These are phyloP conservation scores for Sungouiella thailandica DNA, from an alignment of 805 yeast species.

Conservation along the genomic window DNA sequence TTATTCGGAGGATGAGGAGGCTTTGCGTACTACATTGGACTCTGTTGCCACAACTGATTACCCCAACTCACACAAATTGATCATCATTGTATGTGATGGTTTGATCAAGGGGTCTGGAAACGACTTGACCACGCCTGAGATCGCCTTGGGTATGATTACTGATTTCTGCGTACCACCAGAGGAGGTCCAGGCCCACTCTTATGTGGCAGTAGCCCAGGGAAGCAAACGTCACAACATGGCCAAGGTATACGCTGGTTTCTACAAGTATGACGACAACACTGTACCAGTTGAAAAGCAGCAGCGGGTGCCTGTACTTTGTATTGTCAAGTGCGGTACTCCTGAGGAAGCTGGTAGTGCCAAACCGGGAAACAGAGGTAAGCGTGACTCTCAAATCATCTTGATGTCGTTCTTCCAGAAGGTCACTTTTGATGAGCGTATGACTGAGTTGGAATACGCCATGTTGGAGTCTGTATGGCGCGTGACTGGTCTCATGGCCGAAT, in stretches of 20 bases:
- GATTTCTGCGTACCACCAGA: constrained; percentile 62
- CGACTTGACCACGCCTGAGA: constrained; percentile 82
- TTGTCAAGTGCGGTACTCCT: constrained; percentile 88
- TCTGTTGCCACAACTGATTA: constrained; percentile 93
- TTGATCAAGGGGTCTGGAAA: constrained; percentile 92
- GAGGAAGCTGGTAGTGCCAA: constrained; percentile 58
- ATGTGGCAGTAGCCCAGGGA: constrained; percentile 95
- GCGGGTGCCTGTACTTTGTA: constrained; percentile 69
- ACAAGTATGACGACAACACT: constrained; percentile 73
- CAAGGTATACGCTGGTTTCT: constrained; percentile 90
- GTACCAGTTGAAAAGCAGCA: constrained; percentile 80
- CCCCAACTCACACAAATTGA: constrained; percentile 89
- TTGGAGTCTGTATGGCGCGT: constrained; percentile 71
- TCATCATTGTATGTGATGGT: constrained; percentile 89
- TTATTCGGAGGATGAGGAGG: constrained; percentile 87
- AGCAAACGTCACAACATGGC: constrained; percentile 96
- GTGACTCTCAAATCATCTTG: constrained; percentile 87
- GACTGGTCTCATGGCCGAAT: constrained; percentile 80
- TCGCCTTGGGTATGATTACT: constrained; percentile 81
- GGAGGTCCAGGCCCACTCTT: constrained; percentile 75
- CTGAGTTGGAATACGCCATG: constrained; percentile 79
- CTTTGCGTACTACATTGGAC: constrained; percentile 82
- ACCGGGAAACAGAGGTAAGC: constrained; percentile 95
- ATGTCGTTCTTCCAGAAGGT: constrained; percentile 87
- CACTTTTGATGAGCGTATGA: constrained; percentile 92